Conservation (phyloP, 2,329 filamentous ascomycete genomes). For the Venturia pyrina region DNA sequence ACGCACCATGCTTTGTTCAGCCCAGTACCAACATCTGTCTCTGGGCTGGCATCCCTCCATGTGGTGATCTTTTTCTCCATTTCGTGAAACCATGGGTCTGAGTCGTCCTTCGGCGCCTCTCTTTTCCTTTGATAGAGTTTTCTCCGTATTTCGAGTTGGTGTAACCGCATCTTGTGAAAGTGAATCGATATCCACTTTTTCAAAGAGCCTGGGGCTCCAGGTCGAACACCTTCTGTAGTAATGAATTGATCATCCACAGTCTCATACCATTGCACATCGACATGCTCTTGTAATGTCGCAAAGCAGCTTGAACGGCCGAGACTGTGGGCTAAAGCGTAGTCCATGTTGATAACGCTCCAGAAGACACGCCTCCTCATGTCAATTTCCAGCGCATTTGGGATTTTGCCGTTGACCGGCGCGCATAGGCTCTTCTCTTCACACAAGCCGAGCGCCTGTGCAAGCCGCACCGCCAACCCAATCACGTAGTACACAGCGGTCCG, state of each 20-base stretch:
- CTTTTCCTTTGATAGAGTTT: constrained; percentile 79
- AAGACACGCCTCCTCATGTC: constrained; percentile 83
- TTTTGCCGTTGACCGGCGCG: constrained; percentile 47
- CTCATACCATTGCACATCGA: constrained; percentile 80
- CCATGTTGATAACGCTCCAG: constrained; percentile 84
- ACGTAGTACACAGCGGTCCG: constrained; percentile 90
- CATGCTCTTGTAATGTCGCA: constrained; percentile 68
- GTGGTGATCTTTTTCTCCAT: constrained; percentile 70
- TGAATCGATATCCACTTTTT: constrained; percentile 87
- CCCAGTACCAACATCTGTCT: constrained; percentile 55
- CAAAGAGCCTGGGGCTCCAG: constrained; percentile 58
- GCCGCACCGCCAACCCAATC: constrained; percentile 73
- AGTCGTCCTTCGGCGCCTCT: constrained; percentile 63
- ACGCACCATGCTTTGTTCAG: constrained; percentile 73
- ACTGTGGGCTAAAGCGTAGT: constrained; percentile 76
- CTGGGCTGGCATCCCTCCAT: constrained; percentile 70
- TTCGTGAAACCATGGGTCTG: constrained; percentile 74
- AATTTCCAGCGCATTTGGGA: constrained; percentile 61
- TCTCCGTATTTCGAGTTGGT: constrained; percentile 80
- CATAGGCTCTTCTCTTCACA: constrained; percentile 82
- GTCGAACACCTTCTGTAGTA: constrained; percentile 61
- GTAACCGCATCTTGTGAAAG: constrained; percentile 80
- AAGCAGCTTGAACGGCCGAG: constrained; percentile 82
- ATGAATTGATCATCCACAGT: constrained; percentile 76
- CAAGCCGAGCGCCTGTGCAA: constrained; percentile 81